phyloP scores from a whole-genome alignment of 2,329 filamentous ascomycete genomes.

The Chaetomium olivaceum region DNA sequence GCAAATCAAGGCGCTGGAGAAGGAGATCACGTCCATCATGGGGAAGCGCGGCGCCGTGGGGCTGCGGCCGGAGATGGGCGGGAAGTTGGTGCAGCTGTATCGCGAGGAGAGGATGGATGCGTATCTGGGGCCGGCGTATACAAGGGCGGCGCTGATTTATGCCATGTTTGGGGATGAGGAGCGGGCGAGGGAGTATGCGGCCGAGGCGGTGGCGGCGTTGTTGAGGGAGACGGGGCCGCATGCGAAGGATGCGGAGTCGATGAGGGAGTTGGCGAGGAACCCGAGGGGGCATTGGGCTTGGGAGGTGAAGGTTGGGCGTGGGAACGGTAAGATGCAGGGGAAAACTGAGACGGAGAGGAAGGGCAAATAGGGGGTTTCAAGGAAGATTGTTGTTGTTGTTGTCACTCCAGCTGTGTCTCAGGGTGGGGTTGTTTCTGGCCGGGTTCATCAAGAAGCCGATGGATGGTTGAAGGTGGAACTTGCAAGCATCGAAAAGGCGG shows the following conservation, averaged over 20 bases:
- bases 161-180: slow-evolving; percentile 41
- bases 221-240: slow-evolving; percentile 38
- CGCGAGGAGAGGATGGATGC: slow-evolving; percentile 38
- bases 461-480: too few relatives aligned
- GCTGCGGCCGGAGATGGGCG: slow-evolving; percentile 35
- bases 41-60: background rate
- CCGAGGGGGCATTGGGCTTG: slow-evolving; percentile 40
- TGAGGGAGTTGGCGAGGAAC: slow-evolving; percentile 39
- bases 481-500: too few relatives aligned
- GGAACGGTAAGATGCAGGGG: background rate
- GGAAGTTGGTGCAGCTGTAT: slow-evolving; percentile 38
- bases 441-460: too few relatives aligned
- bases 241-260: slow-evolving; percentile 35
- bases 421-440: too few relatives aligned
- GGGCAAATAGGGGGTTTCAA: background rate
- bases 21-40: slow-evolving; percentile 33
- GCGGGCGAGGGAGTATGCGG: slow-evolving; percentile 37
- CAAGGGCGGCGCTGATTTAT: slow-evolving; percentile 43
- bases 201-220: slow-evolving; percentile 38
- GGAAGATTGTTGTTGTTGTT: background rate
- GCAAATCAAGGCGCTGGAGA: slow-evolving; percentile 36
- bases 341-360: background rate
- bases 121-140: slow-evolving; percentile 41
- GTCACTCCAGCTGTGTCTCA: too few relatives aligned
- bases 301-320: slow-evolving; percentile 26